Evolutionary conservation across 2,329 filamentous ascomycete species (phyloP), one percentile per base, ranked within the genome.

Genomic region (Fusarium sublunatum): DNA sequence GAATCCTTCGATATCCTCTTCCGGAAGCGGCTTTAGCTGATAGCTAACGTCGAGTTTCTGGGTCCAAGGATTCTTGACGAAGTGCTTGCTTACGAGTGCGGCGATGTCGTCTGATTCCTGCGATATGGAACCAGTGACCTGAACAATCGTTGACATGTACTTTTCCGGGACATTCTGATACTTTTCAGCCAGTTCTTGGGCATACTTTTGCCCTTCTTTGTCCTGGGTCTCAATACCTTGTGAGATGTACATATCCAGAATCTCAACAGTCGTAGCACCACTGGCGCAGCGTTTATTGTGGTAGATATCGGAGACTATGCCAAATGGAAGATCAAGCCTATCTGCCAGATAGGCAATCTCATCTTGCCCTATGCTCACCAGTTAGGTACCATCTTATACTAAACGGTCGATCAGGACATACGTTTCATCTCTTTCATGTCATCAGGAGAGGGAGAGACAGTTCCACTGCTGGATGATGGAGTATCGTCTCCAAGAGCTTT

Each of bases 271-370:
- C 2, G 82, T 75, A 7, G 74, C 74, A 13, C 77, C 77, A 31
- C 73, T 73, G 0, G 79, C 82, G 39, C 69, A 73, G 24, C 72
- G 68, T 28, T 75, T 75, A 7, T 74, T 73, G 24, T 73, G 68
- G 58, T 81, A 84, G 13, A 79, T 76, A 9, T 70, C 70, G 3
- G 74, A 74, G 6, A 82, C 77, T 26, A 81, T 77, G 4, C 76
- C 76, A 24, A 74, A 74, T 0, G 77, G 74, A 29, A 81, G 68
- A 40, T 77, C 73, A 9, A 83, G 74, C 39, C 77, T 75, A 40
- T 82, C 77, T 13, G 79, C 78, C 25, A 84, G 70, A 60, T 78
- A 81, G 5, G 74, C 65, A 29, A 83, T 77, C 28, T 81, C 77
- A 31, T 78, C 76, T 49, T 75, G 71, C 4, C 71, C 77, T 75